Conservation (phyloP, 805 yeast species). For the Brettanomyces custersianus region DNA sequence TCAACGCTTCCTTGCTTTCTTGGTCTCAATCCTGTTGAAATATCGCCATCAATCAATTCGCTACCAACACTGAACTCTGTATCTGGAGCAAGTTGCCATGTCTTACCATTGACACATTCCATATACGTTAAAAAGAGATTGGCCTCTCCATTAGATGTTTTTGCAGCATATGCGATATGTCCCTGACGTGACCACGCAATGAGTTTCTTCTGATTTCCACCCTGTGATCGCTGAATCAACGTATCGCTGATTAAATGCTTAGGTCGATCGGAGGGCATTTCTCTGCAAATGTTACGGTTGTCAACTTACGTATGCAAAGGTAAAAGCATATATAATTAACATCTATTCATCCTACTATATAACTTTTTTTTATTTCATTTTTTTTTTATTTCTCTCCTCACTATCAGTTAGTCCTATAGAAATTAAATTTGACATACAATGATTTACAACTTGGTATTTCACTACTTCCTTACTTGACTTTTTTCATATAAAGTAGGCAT, state of each 20-base stretch:
- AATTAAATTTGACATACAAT: too few species aligned
- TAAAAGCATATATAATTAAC: too few species aligned
- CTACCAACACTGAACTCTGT: constrained; percentile 23
- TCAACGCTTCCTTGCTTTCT: constrained; percentile 5
- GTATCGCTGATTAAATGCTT: constrained; percentile 13
- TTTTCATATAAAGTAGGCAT: constrained; percentile 1
- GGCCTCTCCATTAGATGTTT: constrained; percentile 20
- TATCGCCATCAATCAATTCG: constrained; percentile 5
- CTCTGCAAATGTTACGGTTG: constrained; percentile 6
- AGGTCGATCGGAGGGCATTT: constrained; percentile 4
- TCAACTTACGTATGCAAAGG: too few species aligned
- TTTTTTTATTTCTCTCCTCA: too few species aligned
- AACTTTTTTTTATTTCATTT: too few species aligned
- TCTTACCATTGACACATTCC: constrained; percentile 64
- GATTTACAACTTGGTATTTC: too few species aligned
- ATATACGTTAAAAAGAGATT: constrained; percentile 55
- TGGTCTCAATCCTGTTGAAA: constrained; percentile 8
- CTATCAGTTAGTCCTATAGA: too few species aligned
- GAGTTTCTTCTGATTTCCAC: constrained; percentile 2
- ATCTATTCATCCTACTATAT: too few species aligned
- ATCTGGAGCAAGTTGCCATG: constrained; percentile 70
- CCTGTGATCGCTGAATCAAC: constrained; percentile 12
- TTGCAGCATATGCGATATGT: constrained; percentile 59
- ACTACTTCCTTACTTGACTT: too few species aligned
- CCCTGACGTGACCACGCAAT: constrained; percentile 82